These are phyloP conservation scores for Fusarium veterinarium DNA, from an alignment of 2,329 filamentous ascomycete genomes.

Conservation along the genomic window DNA sequence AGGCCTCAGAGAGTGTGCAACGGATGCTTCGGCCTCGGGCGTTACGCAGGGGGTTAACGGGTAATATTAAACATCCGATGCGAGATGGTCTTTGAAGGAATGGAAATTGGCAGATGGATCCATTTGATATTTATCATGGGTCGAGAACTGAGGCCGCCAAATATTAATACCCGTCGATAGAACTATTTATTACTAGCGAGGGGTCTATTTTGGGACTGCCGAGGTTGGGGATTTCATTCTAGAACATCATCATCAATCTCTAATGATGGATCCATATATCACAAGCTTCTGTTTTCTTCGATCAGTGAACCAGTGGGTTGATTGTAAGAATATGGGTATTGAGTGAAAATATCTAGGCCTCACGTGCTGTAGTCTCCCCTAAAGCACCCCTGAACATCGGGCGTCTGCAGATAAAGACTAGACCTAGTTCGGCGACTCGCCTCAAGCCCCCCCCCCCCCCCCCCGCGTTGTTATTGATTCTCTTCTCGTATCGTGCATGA, in stretches of 20 bases:
- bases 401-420: constrained; percentile 11
- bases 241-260: background rate
- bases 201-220: background rate
- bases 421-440: constrained; percentile 16
- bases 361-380: constrained; percentile 17
- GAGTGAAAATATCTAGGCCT: constrained; percentile 4
- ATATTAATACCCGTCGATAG: background rate
- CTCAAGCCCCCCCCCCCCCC: constrained; percentile 17
- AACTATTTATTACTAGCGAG: background rate
- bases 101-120: constrained; percentile 17
- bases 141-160: constrained; percentile 13
- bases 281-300: background rate
- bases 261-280: background rate
- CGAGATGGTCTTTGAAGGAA: background rate
- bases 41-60: background rate
- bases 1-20: background rate
- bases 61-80: constrained; percentile 9
- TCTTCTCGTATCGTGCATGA: constrained; percentile 29
- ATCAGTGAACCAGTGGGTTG: background rate
- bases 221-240: background rate
- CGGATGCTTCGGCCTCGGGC: constrained; percentile 5
- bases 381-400: constrained; percentile 12
- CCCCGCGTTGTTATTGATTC: constrained; percentile 24
- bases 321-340: background rate
- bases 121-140: constrained; percentile 7